A percentile compares a stretch with the other conserved stretches of the same genome.
These are phyloP conservation scores for Nectriaceae sp. DNA, from an alignment of 2,329 filamentous ascomycete genomes.

Conservation along the genomic window DNA sequence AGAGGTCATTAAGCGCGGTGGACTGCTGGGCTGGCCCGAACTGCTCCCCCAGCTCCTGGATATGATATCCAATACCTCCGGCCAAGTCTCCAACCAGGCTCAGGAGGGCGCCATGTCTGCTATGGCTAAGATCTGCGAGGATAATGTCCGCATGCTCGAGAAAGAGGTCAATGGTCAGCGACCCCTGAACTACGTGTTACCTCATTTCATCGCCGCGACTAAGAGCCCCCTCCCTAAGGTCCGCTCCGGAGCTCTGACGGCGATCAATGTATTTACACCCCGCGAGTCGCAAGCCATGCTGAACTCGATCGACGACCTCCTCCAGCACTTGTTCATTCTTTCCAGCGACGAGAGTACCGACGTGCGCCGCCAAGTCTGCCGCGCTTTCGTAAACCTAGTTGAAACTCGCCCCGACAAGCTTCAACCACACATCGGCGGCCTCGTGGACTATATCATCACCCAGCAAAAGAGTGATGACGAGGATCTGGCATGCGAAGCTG, in stretches of 20 bases:
- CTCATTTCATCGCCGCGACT: constrained; percentile 87
- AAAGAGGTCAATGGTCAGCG: constrained; percentile 86
- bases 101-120: constrained; percentile 95
- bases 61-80: constrained; percentile 72
- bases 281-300: constrained; percentile 82
- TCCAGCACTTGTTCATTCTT: constrained; percentile 81
- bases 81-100: constrained; percentile 67
- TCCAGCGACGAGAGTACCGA: constrained; percentile 76
- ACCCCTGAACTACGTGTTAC: constrained; percentile 84
- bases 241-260: constrained; percentile 74
- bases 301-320: constrained; percentile 76
- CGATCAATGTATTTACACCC: constrained; percentile 90
- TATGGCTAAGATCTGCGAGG: constrained; percentile 93
- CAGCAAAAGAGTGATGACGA: constrained; percentile 89
- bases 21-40: constrained; percentile 88
- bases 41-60: constrained; percentile 80
- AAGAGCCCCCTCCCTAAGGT: constrained; percentile 76
- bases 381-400: constrained; percentile 88
- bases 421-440: constrained; percentile 78
- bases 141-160: constrained; percentile 85
- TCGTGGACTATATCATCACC: constrained; percentile 90
- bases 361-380: constrained; percentile 89
- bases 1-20: constrained; percentile 82
- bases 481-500: constrained; percentile 89
- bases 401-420: constrained; percentile 91